Evolutionary conservation across 2,329 filamentous ascomycete genomes (phyloP), one percentile per base, ranked within the genome.

Genomic region (Iodosphaeria phyllophila): DNA sequence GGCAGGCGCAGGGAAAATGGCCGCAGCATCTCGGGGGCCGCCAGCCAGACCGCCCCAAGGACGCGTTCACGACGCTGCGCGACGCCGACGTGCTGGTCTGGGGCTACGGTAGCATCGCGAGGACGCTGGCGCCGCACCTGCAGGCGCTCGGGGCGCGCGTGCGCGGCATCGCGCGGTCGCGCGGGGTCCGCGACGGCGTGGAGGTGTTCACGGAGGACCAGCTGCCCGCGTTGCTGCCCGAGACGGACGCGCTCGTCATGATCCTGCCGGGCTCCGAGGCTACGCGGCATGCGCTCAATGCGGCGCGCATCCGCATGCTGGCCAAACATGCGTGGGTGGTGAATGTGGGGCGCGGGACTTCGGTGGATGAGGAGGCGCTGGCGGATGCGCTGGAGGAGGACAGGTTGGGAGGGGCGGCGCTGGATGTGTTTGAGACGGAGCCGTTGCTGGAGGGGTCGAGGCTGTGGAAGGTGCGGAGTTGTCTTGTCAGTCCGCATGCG

Each of bases 91-190:
- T 74, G 4, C 46, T 64, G 16, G 52, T 74, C 37, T 74, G 69
- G 69, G 69, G 69, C 8, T 74, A 67, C 37, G 69, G 69, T 28
- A 74, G 73, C 44, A 74, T 74, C 26, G 69, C 65, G 16, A 69
- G 71, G 52, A 53, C 52, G 1, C 56, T 74, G 18, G 51, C 60
- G 5, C 67, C 68, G 13, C 53, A 55, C 35, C 49, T 74, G 4
- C 46, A 51, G 5, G 52, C 49, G 1, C 54, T 69, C 19, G 71
- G 71, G 13, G 63, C 70, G 8, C 50, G 52, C 1, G 69, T 76
- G 10, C 51, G 43, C 18, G 71, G 71, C 25, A 43, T 75, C 2
- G 71, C 71, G 8, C 52, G 69, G 8, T 42, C 39, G 6, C 37
- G 54, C 1, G 69, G 71, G 6, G 62, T 74, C 9, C 53, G 70